Base-by-base conservation (phyloP, 2,329 filamentous ascomycete species). In the Colletotrichum scovillei region DNA sequence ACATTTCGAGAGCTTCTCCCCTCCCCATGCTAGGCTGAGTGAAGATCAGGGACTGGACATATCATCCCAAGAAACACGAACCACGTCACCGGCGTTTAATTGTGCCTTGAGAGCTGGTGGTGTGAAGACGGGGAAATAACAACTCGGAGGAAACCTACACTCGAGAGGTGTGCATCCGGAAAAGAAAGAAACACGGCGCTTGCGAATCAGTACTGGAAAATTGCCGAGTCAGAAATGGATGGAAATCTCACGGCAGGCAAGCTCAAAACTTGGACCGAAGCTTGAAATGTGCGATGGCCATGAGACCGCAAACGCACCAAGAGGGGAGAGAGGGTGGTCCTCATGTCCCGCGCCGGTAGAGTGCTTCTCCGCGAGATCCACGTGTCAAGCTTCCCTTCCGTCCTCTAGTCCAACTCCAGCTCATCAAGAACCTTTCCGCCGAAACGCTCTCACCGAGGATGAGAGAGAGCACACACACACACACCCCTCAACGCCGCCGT, bases 61-160 rank as follows among this genome's bases (percentile, higher is more conserved):
- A 60, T 69, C 69, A 32, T 73, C 70, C 60, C 42, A 73, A 73
- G 60, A 60, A 57, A 64, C 55, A 9, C 53, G 59, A 52, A 64
- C 60, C 70, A 65, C 70, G 66, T 73, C 70, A 73, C 65, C 60
- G 55, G 49, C 22, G 26, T 59, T 38, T 22, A 32, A 26, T 38
- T 35, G 30, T 32, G 49, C 24, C 19, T 35, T 11, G 16, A 24
- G 30, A 14, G 32, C 12, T 46, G 19, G 42, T 42, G 42, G 42
- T 49, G 42, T 49, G 42, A 49, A 49, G 19, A 49, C 26, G 30
- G 16, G 46, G 22, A 12, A 3, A 35, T n/a, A 28, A 32, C 9
- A 19, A 30, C 22, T 38, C 30, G 6, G 19, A 6, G 63, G 49
- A 22, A n/a, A n/a, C 30, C 42, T 38, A 30, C 38, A 12, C 38